Base-by-base conservation (phyloP, 192 early-diverging fungal species). In the Obelidium mucronatum region DNA sequence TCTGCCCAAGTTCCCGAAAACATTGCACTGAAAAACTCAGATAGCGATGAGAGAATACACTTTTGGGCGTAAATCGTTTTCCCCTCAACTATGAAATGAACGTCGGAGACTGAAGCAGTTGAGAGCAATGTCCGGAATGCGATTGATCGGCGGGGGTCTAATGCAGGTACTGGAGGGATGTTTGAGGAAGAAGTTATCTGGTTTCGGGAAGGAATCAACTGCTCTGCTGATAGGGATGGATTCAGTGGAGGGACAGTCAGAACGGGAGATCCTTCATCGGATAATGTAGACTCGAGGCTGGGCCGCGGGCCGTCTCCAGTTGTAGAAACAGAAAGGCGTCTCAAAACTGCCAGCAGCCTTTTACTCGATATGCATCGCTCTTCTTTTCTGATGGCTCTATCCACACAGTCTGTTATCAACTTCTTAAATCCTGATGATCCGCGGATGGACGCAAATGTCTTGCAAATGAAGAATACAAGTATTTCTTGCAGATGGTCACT, bases 61-160 rank as follows among this genome's bases (percentile, higher is more conserved):
- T 80, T 80, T 80, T 80, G 79, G 8, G 55, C 79, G 31, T 56
- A 76, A 8, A 80, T 60, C 1, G 31, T 26, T 42, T 52, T 33
- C 34, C 79, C 79, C 28, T 80, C 79, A 13, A 80, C 67, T 15
- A 60, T 26, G 52, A 80, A 80, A 24, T 76, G 73, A 5, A 80
- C 79, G 39, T 80, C 79, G 0, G 79, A 36, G 22, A 76, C 79
- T 24, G 79, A 54, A 0, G 79, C 58, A 6, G 65, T 80, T 1
- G 24, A 56, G 2, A 80, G 37, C 6, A 80, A 67, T 17, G 66
- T 40, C 8, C 74, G n/a, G 48, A 80, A 76, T 2, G 79, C 79
- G 6, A 24, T 52, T 8, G 48, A 71, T 17, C 73, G 63, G 0
- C 31, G 28, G 24, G 58, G 67, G 26, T 36, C 61, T 5, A 79